Conservation (phyloP, 805 yeast species). For the Wickerhamomyces strasburgensis region DNA sequence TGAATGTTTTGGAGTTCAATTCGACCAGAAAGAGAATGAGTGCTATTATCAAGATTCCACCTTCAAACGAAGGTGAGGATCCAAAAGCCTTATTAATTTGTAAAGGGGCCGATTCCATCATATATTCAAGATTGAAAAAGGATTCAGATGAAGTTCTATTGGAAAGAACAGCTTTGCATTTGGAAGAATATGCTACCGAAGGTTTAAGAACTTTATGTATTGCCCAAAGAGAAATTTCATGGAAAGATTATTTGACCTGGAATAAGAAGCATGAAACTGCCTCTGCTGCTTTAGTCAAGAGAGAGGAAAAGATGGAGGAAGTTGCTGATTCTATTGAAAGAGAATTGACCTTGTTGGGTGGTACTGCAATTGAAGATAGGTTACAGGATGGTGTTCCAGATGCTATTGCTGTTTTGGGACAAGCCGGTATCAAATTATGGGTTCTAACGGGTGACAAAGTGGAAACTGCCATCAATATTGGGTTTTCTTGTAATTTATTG, state of each 20-base stretch:
- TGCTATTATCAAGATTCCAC: constrained; percentile 67
- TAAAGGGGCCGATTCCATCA: constrained; percentile 83
- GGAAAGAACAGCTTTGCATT: constrained; percentile 62
- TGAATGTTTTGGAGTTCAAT: constrained; percentile 72
- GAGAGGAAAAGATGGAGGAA: constrained; percentile 70
- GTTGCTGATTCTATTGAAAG: constrained; percentile 72
- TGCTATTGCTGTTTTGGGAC: constrained; percentile 59
- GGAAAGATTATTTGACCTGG: constrained; percentile 64
- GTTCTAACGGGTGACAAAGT: constrained; percentile 84
- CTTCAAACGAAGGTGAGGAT: constrained; percentile 37
- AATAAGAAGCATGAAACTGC: constrained; percentile 58
- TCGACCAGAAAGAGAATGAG: constrained; percentile 88
- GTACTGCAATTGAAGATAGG: constrained; percentile 84
- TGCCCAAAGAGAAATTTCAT: constrained; percentile 61
- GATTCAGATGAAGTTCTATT: constrained; percentile 44
- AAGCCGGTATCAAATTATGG: constrained; percentile 83
- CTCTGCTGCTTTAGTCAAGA: constrained; percentile 52
- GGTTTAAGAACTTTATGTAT: constrained; percentile 80
- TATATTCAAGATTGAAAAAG: constrained; percentile 57
- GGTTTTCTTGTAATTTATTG: constrained; percentile 75
- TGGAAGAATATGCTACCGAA: constrained; percentile 77
- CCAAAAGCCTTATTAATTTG: constrained; percentile 64
- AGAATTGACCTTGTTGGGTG: constrained; percentile 63
- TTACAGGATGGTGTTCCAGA: constrained; percentile 86
- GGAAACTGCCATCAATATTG: constrained; percentile 87